These are phyloP conservation scores for Protomyces pachydermus DNA, from an alignment of 1,139 yeast species.

Conservation along the genomic window DNA sequence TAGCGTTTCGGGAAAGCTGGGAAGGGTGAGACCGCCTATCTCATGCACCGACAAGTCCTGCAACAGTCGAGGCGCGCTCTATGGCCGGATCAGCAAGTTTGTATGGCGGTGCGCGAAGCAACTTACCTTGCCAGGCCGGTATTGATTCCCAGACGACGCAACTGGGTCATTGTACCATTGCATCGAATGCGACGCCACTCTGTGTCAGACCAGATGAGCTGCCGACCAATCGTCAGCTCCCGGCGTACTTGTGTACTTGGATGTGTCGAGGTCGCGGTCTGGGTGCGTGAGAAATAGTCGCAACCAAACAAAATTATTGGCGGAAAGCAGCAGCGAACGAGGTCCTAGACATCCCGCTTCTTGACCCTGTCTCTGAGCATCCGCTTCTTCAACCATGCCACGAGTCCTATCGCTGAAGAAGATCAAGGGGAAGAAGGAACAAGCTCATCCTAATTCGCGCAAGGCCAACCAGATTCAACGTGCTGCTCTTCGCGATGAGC, in stretches of 20 bases:
- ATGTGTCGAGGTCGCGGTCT: too few species aligned
- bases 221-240: too few species aligned
- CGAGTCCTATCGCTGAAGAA: constrained; percentile 23
- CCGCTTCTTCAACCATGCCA: background rate
- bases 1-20: constrained; percentile 12
- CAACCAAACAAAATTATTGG: too few species aligned
- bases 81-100: background rate
- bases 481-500: constrained; percentile 23
- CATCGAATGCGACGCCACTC: background rate
- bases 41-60: constrained; percentile 15
- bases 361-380: background rate
- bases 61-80: constrained; percentile 21
- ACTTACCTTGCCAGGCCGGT: background rate
- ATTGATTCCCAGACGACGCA: background rate
- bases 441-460: constrained; percentile 25
- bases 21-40: background rate
- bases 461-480: constrained; percentile 24
- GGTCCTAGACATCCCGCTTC: too few species aligned
- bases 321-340: too few species aligned
- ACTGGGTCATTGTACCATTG: background rate
- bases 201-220: too few species aligned
- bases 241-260: too few species aligned
- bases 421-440: constrained; percentile 26
- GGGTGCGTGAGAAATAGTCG: too few species aligned
- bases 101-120: background rate